Conservation (phyloP, 1,139 yeast species). For the Hansenula sp. region DNA sequence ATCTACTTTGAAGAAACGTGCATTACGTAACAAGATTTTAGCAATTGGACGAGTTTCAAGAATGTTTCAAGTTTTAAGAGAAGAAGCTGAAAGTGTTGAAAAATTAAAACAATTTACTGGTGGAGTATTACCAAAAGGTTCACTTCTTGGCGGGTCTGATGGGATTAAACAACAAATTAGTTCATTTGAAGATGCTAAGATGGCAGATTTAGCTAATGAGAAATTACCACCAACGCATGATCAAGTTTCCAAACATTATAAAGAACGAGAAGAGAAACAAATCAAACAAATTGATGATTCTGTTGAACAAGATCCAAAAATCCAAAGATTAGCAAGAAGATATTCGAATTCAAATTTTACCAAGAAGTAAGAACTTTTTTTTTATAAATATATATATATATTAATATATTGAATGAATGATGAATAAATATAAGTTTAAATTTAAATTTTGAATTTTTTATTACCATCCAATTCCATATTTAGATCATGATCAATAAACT, state of each 20-base stretch:
- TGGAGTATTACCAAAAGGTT: conserved; percentile 81
- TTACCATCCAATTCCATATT: background rate
- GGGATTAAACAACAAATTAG: conserved; percentile 69
- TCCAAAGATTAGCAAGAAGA: conserved; percentile 20
- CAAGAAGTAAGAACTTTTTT: background rate
- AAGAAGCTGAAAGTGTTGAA: conserved; percentile 85
- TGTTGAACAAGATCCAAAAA: conserved; percentile 13
- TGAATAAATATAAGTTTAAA: background rate
- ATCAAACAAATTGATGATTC: conserved; percentile 18
- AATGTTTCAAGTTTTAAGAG: conserved; percentile 86
- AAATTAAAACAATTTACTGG: conserved; percentile 70
- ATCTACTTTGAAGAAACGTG: conserved; percentile 39
- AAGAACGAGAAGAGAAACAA: conserved; percentile 33
- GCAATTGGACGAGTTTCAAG: conserved; percentile 95
- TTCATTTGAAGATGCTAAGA: conserved; percentile 80
- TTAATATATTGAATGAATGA: background rate
- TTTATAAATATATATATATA: background rate
- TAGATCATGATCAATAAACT: background rate
- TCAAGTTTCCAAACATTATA: conserved; percentile 45
- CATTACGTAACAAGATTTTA: conserved; percentile 81
- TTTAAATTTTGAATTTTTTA: no score
- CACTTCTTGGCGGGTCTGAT: conserved; percentile 77
- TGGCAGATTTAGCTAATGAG: conserved; percentile 81
- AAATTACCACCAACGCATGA: conserved; percentile 81
- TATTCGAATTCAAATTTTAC: conserved; percentile 13